Evolutionary conservation across 1,284 basidiomycete species (phyloP).

Genomic region (Cystobasidiaceae sp.): DNA sequence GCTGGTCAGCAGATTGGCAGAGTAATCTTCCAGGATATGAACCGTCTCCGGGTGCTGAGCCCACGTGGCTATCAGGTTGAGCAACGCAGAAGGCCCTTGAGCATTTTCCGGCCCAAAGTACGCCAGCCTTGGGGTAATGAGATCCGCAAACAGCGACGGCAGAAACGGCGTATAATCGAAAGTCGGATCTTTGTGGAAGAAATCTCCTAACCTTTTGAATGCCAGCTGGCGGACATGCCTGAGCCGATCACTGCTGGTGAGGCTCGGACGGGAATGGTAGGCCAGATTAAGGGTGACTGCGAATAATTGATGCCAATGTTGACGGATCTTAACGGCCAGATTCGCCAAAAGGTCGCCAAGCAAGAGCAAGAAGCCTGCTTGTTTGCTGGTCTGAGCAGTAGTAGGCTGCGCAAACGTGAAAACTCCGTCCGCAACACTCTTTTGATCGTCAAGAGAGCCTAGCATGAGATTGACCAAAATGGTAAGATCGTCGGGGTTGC

Average conservation of each 20-base stretch:
- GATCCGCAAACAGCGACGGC: conserved; percentile 59
- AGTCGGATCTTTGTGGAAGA: conserved; percentile 62
- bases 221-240: conserved; percentile 68
- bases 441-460: conserved; percentile 57
- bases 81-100: conserved; percentile 80
- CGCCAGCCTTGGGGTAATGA: conserved; percentile 77
- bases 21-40: conserved; percentile 63
- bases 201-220: conserved; percentile 79
- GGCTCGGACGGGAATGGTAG: conserved; percentile 51
- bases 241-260: conserved; percentile 7
- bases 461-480: conserved; percentile 87
- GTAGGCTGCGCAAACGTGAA: conserved; percentile 35
- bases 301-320: conserved; percentile 69
- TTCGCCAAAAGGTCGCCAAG: conserved; percentile 77
- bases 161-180: conserved; percentile 77
- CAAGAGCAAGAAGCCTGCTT: conserved; percentile 74
- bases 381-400: conserved; percentile 58
- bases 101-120: conserved; percentile 78
- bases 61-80: conserved; percentile 83
- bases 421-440: conserved; percentile 29
- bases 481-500: conserved; percentile 66
- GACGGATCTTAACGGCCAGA: conserved; percentile 64
- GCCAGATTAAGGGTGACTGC: conserved; percentile 62
- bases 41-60: conserved; percentile 59
- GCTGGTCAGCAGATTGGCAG: conserved; percentile 65